These are phyloP conservation scores for Nemophila menziesii DNA, from an alignment of 257 asterid species.

Conservation along the genomic window DNA sequence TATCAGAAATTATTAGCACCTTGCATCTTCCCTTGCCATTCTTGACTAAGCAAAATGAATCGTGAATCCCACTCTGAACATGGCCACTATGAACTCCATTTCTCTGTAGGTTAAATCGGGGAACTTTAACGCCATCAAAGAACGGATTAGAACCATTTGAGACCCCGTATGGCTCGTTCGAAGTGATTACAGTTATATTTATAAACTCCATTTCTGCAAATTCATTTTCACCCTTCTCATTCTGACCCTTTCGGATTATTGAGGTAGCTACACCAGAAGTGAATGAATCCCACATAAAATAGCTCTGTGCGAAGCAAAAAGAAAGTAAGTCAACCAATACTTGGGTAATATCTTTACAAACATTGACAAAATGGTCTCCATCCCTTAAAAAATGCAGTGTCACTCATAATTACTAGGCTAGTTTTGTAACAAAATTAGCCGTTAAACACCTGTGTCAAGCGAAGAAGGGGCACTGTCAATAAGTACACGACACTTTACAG, in stretches of 20 bases:
- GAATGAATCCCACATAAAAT: slow-evolving; percentile 86
- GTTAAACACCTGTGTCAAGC: too few relatives aligned
- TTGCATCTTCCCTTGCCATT: slow-evolving; percentile 63
- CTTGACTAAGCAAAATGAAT: slow-evolving; percentile 57
- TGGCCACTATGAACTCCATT: slow-evolving; percentile 78
- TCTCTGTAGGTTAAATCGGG: slow-evolving; percentile 38
- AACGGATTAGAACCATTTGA: slow-evolving; percentile 68
- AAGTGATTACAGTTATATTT: slow-evolving; percentile 70
- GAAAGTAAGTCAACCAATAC: background rate
- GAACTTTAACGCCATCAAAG: slow-evolving; percentile 36
- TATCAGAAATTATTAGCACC: slow-evolving; percentile 31
- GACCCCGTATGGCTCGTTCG: slow-evolving; percentile 56
- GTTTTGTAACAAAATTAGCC: too few relatives aligned
- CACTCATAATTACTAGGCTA: too few relatives aligned
- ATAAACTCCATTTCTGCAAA: slow-evolving; percentile 75
- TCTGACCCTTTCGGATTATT: slow-evolving; percentile 38
- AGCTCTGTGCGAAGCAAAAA: slow-evolving; percentile 45
- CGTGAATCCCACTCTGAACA: slow-evolving; percentile 54
- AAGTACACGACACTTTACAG: too few relatives aligned
- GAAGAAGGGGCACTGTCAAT: too few relatives aligned
- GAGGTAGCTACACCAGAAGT: slow-evolving; percentile 75
- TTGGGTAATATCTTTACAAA: too few relatives aligned
- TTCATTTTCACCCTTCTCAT: slow-evolving; percentile 48
- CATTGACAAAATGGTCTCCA: too few relatives aligned
- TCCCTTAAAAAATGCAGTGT: too few relatives aligned